Evolutionary conservation across 495 filamentous ascomycete species (phyloP).

Genomic region (Copromyces sp.): DNA sequence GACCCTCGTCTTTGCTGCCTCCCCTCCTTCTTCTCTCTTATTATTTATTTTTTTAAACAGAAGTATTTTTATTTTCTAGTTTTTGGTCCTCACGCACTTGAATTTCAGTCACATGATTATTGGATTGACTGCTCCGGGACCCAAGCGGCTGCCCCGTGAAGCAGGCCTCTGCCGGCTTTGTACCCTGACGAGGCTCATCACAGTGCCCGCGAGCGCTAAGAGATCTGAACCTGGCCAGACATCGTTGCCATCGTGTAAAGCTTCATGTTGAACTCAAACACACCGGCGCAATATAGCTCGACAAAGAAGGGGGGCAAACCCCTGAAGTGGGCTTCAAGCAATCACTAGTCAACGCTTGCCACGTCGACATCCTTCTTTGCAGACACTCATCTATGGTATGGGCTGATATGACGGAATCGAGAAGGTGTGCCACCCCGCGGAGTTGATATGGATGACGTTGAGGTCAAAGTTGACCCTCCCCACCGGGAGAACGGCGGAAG

Average conservation of each 20-base stretch:
- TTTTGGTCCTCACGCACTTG: background rate
- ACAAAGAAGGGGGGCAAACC: slow-evolving; percentile 1
- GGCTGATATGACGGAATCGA: background rate
- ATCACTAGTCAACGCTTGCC: slow-evolving; percentile 21
- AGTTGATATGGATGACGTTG: background rate
- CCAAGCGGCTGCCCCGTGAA: background rate
- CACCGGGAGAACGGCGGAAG: slow-evolving; percentile 7
- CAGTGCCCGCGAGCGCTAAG: background rate
- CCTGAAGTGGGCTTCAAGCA: slow-evolving; percentile 5
- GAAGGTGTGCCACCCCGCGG: background rate
- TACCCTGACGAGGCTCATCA: background rate
- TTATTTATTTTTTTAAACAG: no score
- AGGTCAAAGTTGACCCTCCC: background rate
- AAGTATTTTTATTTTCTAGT: background rate
- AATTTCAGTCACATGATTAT: background rate
- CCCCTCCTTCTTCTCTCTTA: no score
- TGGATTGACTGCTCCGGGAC: background rate
- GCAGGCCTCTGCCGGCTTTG: background rate
- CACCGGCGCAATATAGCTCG: slow-evolving; percentile 11
- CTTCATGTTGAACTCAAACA: slow-evolving; percentile 1
- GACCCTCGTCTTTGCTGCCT: background rate
- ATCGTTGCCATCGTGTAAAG: background rate
- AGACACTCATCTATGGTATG: background rate
- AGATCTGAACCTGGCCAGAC: background rate
- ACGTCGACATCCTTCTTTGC: slow-evolving; percentile 13